A percentile compares a stretch with the other conserved stretches of the same genome.
phyloP scores from a whole-genome alignment of 495 filamentous ascomycete genomes.

The Rhypophila decipiens region DNA sequence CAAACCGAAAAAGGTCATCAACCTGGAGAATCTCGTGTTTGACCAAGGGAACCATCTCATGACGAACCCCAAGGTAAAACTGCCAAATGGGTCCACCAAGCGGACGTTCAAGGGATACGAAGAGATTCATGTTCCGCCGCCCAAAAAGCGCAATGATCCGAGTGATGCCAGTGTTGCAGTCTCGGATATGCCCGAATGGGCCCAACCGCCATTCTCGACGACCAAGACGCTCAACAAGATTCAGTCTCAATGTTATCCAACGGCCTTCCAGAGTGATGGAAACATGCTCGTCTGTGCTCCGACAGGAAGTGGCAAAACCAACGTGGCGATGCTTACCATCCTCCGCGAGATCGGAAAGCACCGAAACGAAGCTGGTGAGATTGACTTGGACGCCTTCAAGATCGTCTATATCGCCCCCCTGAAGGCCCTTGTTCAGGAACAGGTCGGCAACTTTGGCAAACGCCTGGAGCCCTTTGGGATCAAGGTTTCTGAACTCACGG shows the following conservation, averaged over 20 bases:
- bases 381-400: slow-evolving; percentile 94
- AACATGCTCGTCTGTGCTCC: slow-evolving; percentile 98
- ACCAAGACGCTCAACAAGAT: slow-evolving; percentile 81
- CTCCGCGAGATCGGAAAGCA: slow-evolving; percentile 96
- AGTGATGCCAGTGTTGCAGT: slow-evolving; percentile 76
- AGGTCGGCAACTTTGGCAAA: slow-evolving; percentile 93
- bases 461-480: slow-evolving; percentile 87
- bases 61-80: slow-evolving; percentile 91
- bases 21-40: slow-evolving; percentile 92
- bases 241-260: slow-evolving; percentile 85
- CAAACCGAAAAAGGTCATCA: slow-evolving; percentile 80
- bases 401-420: slow-evolving; percentile 92
- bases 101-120: slow-evolving; percentile 96
- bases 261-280: slow-evolving; percentile 88
- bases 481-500: slow-evolving; percentile 86
- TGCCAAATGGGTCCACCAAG: slow-evolving; percentile 94
- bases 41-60: slow-evolving; percentile 98
- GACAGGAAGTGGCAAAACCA: slow-evolving; percentile 96
- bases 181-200: slow-evolving; percentile 87
- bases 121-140: slow-evolving; percentile 92
- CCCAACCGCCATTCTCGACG: slow-evolving; percentile 74
- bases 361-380: slow-evolving; percentile 79
- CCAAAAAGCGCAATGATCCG: slow-evolving; percentile 73
- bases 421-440: slow-evolving; percentile 93
- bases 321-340: slow-evolving; percentile 96